phyloP scores from a whole-genome alignment of 2,329 filamentous ascomycete genomes.

The Penicillium sp. region DNA sequence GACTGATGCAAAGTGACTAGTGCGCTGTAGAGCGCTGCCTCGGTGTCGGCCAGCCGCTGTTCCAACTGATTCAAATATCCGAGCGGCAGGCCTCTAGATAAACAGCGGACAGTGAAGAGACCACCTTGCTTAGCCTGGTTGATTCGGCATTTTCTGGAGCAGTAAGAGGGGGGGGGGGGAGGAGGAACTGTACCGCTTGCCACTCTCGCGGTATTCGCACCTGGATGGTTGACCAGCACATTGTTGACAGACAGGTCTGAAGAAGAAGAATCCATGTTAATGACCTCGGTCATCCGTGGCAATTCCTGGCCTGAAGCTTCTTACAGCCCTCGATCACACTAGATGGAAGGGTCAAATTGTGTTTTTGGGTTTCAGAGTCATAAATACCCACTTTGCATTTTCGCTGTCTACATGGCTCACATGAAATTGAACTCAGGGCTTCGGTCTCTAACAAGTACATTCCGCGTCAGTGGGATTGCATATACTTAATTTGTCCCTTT shows the following conservation, averaged over 20 bases:
- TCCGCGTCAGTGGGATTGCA: too few relatives aligned
- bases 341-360: constrained; percentile 6
- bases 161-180: too few relatives aligned
- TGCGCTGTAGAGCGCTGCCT: constrained; percentile 18
- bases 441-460: constrained; percentile 2
- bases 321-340: constrained; percentile 21
- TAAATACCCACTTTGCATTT: constrained; percentile 19
- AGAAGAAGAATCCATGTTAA: background rate
- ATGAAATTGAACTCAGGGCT: constrained; percentile 14
- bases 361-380: background rate
- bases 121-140: too few relatives aligned
- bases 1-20: constrained; percentile 12
- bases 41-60: constrained; percentile 17
- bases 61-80: constrained; percentile 22
- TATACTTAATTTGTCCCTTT: too few relatives aligned
- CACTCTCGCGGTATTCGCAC: constrained; percentile 19
- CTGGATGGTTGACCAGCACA: constrained; percentile 14
- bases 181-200: constrained; percentile 12
- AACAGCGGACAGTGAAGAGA: too few relatives aligned
- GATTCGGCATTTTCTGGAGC: too few relatives aligned
- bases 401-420: constrained; percentile 18
- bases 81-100: constrained; percentile 15
- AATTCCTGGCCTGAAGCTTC: background rate
- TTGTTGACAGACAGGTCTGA: constrained; percentile 17
- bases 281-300: too few relatives aligned